Percentiles rank a stretch among this genome's conserved stretches.
phyloP scores from a whole-genome alignment of 1,284 basidiomycete species.

The Leccinum pachyderme region DNA sequence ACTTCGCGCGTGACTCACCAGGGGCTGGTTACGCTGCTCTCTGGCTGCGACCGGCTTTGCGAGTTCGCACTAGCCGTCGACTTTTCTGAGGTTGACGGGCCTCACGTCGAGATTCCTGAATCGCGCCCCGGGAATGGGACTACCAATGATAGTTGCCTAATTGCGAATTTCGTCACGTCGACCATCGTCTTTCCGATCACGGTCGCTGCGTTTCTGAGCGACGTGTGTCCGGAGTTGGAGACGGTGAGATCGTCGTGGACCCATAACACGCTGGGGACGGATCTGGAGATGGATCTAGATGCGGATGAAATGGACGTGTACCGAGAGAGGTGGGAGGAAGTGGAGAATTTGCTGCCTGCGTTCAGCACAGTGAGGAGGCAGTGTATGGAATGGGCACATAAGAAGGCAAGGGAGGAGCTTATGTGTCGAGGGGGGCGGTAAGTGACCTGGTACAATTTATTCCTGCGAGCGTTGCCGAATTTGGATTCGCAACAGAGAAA shows the following conservation, averaged over 20 bases:
- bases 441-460: not conserved
- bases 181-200: slow-evolving; percentile 14
- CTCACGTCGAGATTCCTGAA: not conserved
- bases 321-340: slow-evolving; percentile 23
- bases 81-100: slow-evolving; percentile 16
- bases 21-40: slow-evolving; percentile 19
- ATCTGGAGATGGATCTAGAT: slow-evolving; percentile 1
- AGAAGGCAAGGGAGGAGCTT: not conserved
- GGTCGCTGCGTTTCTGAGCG: slow-evolving; percentile 29
- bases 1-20: slow-evolving; percentile 17
- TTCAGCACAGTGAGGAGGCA: slow-evolving; percentile 23
- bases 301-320: slow-evolving; percentile 8
- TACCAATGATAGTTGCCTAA: slow-evolving; percentile 7
- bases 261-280: not conserved
- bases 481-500: not conserved
- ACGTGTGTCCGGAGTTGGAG: slow-evolving; percentile 22
- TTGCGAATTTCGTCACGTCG: slow-evolving; percentile 22
- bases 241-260: slow-evolving; percentile 12
- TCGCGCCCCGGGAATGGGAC: slow-evolving; percentile 10
- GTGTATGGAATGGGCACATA: slow-evolving; percentile 7
- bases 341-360: slow-evolving; percentile 21
- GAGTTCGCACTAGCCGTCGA: slow-evolving; percentile 19
- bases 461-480: not conserved
- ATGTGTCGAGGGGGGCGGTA: not conserved
- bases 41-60: slow-evolving; percentile 5